phyloP scores from a whole-genome alignment of 2,329 filamentous ascomycete genomes.

The Gliomastix tumulicola region DNA sequence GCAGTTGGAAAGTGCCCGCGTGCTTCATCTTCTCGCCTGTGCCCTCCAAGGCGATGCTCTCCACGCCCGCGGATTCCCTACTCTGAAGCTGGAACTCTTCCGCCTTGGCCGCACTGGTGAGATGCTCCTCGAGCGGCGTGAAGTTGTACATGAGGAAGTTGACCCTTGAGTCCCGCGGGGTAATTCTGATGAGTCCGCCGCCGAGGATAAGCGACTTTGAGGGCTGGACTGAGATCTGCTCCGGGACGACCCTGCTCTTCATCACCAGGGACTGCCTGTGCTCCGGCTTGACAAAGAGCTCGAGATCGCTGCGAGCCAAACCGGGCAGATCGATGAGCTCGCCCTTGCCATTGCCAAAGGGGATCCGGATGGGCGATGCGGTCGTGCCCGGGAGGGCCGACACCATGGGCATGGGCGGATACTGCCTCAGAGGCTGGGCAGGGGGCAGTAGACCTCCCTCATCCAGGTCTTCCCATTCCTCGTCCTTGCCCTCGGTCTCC shows the following conservation, averaged over 20 bases:
- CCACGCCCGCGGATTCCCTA: conserved; percentile 47
- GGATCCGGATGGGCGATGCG: conserved; percentile 87
- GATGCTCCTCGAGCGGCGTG: conserved; percentile 67
- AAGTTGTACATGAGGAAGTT: conserved; percentile 82
- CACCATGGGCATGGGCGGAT: conserved; percentile 78
- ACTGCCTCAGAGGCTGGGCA: conserved; percentile 63
- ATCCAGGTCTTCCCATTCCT: conserved; percentile 19
- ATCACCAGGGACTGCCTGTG: conserved; percentile 67
- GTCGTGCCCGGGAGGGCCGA: conserved; percentile 88
- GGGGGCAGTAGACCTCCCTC: conserved; percentile 65
- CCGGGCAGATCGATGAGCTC: conserved; percentile 93
- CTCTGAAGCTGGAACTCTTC: conserved; percentile 61
- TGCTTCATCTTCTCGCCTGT: conserved; percentile 51
- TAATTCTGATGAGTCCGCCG: conserved; percentile 76
- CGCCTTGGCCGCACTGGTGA: conserved; percentile 76
- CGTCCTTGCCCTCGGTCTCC: conserved; percentile 20
- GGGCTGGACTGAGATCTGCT: conserved; percentile 65
- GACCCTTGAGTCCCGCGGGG: conserved; percentile 54
- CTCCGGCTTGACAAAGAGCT: conserved; percentile 61
- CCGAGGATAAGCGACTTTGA: conserved; percentile 78
- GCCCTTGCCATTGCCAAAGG: conserved; percentile 78
- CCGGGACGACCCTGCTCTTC: conserved; percentile 65
- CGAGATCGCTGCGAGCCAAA: conserved; percentile 66
- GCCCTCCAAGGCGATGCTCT: conserved; percentile 55
- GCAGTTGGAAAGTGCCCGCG: conserved; percentile 69